These are phyloP conservation scores for Podila epigama DNA, from an alignment of 192 early-diverging fungal species.

Conservation along the genomic window DNA sequence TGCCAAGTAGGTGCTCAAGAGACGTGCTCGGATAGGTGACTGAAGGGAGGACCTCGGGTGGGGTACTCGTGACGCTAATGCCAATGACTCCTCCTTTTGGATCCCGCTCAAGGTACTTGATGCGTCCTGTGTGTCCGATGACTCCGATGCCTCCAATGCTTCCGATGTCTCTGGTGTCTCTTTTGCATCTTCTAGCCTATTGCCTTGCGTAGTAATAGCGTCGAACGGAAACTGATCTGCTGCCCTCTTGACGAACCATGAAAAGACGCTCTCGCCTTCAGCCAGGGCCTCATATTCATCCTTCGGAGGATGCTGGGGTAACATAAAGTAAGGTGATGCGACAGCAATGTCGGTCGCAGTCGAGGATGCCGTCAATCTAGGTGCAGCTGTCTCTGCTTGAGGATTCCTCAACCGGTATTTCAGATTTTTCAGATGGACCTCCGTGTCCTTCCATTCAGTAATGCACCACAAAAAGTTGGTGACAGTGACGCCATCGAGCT, in stretches of 20 bases:
- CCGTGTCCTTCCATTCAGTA: conserved; percentile 57
- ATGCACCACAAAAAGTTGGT: conserved; percentile 78
- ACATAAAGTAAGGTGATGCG: conserved; percentile 20
- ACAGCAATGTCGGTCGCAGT: conserved; percentile 15
- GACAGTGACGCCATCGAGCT: conserved; percentile 66
- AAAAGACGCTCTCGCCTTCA: conserved; percentile 35
- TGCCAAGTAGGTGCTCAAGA: conserved; percentile 68
- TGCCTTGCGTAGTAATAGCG: conserved; percentile 30
- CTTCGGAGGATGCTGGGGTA: conserved; percentile 7
- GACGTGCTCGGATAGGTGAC: conserved; percentile 53
- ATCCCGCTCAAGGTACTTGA: too few species aligned
- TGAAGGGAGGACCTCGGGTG: conserved; percentile 40
- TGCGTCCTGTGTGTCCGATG: too few species aligned
- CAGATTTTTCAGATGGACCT: conserved; percentile 20
- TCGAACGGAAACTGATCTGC: conserved; percentile 46
- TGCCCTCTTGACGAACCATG: conserved; percentile 49
- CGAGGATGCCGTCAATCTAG: background rate
- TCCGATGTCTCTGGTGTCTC: background rate
- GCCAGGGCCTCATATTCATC: conserved; percentile 38
- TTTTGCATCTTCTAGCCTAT: background rate
- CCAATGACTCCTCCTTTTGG: background rate
- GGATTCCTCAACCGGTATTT: conserved; percentile 4
- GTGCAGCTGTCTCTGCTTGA: background rate
- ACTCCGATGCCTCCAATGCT: too few species aligned
- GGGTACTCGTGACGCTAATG: background rate